These are phyloP conservation scores for Boletellus sp. DNA, from an alignment of 768 basidiomycete species.

Conservation along the genomic window DNA sequence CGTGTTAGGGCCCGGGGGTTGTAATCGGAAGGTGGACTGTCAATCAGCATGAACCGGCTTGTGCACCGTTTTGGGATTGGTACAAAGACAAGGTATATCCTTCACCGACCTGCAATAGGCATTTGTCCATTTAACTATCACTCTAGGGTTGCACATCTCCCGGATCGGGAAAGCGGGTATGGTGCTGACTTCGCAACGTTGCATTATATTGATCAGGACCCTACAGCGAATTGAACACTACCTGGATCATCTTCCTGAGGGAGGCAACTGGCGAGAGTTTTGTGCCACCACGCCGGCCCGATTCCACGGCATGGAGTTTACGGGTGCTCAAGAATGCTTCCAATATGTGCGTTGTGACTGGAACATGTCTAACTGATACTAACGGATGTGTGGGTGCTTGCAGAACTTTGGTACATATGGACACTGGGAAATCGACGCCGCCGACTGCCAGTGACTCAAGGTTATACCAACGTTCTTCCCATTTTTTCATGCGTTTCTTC, in stretches of 20 bases:
- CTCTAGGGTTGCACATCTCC: conserved; percentile 22
- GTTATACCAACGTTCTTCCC: no score
- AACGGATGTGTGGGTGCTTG: neutral
- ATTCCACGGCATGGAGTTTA: conserved; percentile 26
- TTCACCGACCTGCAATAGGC: neutral
- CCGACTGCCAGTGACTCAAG: conserved; percentile 6
- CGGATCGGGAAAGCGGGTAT: conserved; percentile 23
- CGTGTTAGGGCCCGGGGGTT: conserved; percentile 13
- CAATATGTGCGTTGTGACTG: conserved; percentile 14
- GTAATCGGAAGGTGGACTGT: conserved; percentile 27
- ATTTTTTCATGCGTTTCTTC: no score
- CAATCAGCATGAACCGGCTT: conserved; percentile 28
- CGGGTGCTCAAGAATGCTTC: conserved; percentile 21
- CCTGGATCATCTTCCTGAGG: conserved; percentile 26
- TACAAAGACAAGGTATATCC: conserved; percentile 29
- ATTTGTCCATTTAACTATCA: neutral
- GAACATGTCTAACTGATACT: neutral
- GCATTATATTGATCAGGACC: neutral
- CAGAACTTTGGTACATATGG: conserved; percentile 22
- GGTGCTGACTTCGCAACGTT: neutral
- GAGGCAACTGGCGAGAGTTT: conserved; percentile 29
- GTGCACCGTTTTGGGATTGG: conserved; percentile 23
- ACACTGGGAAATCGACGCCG: conserved; percentile 24
- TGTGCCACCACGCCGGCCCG: conserved; percentile 31
- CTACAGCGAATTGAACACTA: conserved; percentile 28